Conservation (phyloP, 108 stramenopile species). For the Pelagomonas calceolata region DNA sequence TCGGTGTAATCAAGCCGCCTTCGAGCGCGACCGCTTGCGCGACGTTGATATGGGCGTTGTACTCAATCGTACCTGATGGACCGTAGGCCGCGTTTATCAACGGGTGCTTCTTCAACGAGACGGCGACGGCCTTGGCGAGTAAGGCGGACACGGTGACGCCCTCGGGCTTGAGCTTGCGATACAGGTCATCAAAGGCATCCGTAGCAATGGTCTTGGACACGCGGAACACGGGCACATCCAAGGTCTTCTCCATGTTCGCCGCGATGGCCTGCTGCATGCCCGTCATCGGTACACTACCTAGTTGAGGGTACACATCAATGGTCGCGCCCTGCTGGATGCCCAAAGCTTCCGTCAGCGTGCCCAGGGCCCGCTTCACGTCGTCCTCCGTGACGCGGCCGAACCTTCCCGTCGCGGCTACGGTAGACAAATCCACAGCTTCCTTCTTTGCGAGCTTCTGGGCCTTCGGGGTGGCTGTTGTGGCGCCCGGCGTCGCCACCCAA, state of each 20-base stretch:
- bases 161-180: conserved; percentile 73
- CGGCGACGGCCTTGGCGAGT: conserved; percentile 86
- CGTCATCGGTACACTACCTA: conserved; percentile 76
- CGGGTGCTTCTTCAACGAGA: conserved; percentile 82
- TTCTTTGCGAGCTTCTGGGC: conserved; percentile 44
- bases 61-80: conserved; percentile 58
- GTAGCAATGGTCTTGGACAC: conserved; percentile 80
- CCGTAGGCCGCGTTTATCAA: conserved; percentile 84
- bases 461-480: conserved; percentile 28
- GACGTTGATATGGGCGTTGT: conserved; percentile 91
- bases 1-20: conserved; percentile 94
- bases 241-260: conserved; percentile 89
- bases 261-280: conserved; percentile 95
- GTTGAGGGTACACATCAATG: conserved; percentile 54
- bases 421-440: conserved; percentile 66
- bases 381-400: conserved; percentile 85
- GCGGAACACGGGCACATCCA: conserved; percentile 80
- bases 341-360: conserved; percentile 64
- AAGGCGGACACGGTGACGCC: conserved; percentile 86
- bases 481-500: conserved; percentile 72
- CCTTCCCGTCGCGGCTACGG: conserved; percentile 69
- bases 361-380: conserved; percentile 76
- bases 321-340: conserved; percentile 29
- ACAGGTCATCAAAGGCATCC: conserved; percentile 79
- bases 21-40: conserved; percentile 96